phyloP scores from a whole-genome alignment of 2,329 filamentous ascomycete genomes.

The Iodosphaeria phyllophila region DNA sequence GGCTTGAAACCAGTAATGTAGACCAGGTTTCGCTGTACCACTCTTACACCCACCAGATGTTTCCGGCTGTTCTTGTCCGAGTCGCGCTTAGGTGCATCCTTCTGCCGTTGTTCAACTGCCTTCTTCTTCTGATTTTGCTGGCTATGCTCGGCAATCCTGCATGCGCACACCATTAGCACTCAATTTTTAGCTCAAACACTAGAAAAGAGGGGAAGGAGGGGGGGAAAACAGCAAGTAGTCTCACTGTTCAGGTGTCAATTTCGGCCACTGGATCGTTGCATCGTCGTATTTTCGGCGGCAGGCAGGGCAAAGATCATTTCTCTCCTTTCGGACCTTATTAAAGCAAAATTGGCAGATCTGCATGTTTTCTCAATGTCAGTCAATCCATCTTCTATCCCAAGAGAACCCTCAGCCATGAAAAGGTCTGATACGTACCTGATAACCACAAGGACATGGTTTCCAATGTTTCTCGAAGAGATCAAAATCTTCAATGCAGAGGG shows the following conservation, averaged over 20 bases:
- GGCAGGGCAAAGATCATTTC: conserved; percentile 95
- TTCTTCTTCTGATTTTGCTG: conserved; percentile 89
- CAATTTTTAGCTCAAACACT: background rate
- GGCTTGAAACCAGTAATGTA: conserved; percentile 93
- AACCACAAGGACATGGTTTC: conserved; percentile 89
- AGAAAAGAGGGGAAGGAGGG: conserved; percentile 19
- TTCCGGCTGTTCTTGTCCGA: conserved; percentile 86
- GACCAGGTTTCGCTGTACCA: conserved; percentile 96
- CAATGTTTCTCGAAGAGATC: conserved; percentile 97
- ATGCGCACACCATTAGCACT: conserved; percentile 9
- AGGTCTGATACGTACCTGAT: conserved; percentile 49
- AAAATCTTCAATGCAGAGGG: conserved; percentile 96
- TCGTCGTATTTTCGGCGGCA: conserved; percentile 92
- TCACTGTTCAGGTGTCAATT: conserved; percentile 84
- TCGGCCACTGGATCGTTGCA: conserved; percentile 91
- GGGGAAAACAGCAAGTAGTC: background rate
- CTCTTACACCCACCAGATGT: conserved; percentile 83
- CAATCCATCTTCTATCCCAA: no score
- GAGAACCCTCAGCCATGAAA: no score
- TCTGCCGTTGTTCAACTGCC: conserved; percentile 65
- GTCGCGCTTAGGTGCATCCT: conserved; percentile 90
- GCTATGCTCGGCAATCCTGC: conserved; percentile 54
- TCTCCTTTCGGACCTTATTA: conserved; percentile 97
- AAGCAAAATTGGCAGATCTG: conserved; percentile 99
- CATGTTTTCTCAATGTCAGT: no score